phyloP scores from a whole-genome alignment of 257 asterid genomes.

The Leptodermis oblonga region DNA sequence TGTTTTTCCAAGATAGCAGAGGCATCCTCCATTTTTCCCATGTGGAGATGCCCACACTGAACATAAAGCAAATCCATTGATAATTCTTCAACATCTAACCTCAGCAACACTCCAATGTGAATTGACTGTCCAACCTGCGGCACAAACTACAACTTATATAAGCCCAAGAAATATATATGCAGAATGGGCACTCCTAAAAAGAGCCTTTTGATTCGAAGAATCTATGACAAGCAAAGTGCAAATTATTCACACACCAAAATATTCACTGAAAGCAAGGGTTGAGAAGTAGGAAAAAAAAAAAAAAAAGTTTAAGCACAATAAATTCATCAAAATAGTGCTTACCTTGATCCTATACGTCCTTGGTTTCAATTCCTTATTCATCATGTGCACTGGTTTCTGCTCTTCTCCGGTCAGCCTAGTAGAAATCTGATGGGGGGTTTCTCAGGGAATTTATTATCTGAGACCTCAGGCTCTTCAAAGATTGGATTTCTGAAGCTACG shows the following conservation, averaged over 20 bases:
- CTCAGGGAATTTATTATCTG: conserved; percentile 57
- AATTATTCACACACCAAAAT: neutral
- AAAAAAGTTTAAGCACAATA: neutral
- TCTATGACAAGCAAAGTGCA: neutral
- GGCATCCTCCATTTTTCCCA: conserved; percentile 78
- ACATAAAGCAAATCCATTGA: conserved; percentile 64
- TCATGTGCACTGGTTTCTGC: conserved; percentile 58
- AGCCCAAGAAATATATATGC: neutral
- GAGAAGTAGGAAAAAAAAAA: neutral
- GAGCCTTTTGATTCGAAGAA: neutral
- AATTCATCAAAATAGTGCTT: conserved; percentile 3
- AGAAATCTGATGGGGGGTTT: conserved; percentile 71
- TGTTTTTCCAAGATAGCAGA: conserved; percentile 59
- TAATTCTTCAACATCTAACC: conserved; percentile 74
- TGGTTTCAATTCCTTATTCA: conserved; percentile 72
- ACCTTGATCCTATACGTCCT: conserved; percentile 95
- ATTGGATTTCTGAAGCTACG: conserved; percentile 46
- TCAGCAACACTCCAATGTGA: conserved; percentile 75
- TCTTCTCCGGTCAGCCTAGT: conserved; percentile 72
- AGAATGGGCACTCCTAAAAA: neutral
- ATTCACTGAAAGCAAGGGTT: neutral
- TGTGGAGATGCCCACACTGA: conserved; percentile 95
- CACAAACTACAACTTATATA: conserved; percentile 18
- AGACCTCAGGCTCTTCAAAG: conserved; percentile 57
- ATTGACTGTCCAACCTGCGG: conserved; percentile 67